Evolutionary conservation across 2,329 filamentous ascomycete species (phyloP), one percentile per base, ranked within the genome.

Genomic region (Teratosphaeria nubilosa): DNA sequence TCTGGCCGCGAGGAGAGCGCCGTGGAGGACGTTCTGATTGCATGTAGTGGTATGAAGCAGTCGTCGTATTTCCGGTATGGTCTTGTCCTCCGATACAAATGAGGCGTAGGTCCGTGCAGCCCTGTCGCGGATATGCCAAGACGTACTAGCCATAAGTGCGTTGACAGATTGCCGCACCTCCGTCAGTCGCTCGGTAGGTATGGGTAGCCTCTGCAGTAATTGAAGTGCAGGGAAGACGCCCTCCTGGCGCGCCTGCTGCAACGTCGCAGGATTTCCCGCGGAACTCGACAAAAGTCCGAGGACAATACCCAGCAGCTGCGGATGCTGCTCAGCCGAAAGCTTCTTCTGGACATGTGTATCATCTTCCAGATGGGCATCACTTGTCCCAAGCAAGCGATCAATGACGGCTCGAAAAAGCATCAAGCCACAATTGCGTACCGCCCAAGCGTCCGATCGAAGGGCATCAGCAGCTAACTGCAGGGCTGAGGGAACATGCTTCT

Each of bases 381-480:
- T 86, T 0, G 86, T 89, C 16, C 89, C 88, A 30, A 94, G 83
- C 0, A 95, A 76, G 62, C 83, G 82, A 69, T 94, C 89, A 56
- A 95, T 88, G 5, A 96, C 78, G 61, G 90, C 90, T 57, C 92
- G 85, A 63, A 97, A 85, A 6, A 99, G 82, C 75, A 97, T 87
- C 34, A 97, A 75, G 1, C 91, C 91, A 64, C 91, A 96, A 71
- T 99, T 99, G 0, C 91, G 86, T 58, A 99, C 91, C 0, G 91
- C 90, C 94, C 94, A 99, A 24, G 94, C 84, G 59, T 88, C 82
- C 0, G 90, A 94, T 51, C 84, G 86, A 16, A 99, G 79, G 55
- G 87, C 90, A 59, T 82, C 82, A 11, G 89, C 88, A 1, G 91
- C 91, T n/a, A 97, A 79, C 60, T 86, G 82, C 3, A 99, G 78